phyloP scores from a whole-genome alignment of 2,329 filamentous ascomycete genomes.

The Cucurbitaria berberidis region DNA sequence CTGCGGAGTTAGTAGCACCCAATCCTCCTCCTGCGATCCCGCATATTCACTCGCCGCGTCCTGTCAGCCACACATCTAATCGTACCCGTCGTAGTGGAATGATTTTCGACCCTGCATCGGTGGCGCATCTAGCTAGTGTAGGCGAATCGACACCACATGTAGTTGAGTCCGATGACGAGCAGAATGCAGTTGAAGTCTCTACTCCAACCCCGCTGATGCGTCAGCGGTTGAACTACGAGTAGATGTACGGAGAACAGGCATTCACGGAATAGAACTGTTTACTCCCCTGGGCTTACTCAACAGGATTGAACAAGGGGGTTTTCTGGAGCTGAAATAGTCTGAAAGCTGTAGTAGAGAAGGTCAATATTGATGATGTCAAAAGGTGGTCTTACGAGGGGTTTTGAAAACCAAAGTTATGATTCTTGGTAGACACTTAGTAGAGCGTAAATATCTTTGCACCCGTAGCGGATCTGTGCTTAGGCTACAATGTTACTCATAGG shows the following conservation, averaged over 20 bases:
- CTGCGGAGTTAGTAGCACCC: neutral
- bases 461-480: neutral
- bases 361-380: no score
- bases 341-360: no score
- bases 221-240: neutral
- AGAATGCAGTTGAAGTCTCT: neutral
- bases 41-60: neutral
- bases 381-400: no score
- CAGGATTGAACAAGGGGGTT: no score
- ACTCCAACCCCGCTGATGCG: neutral
- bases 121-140: neutral
- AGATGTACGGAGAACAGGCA: neutral
- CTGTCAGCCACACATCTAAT: neutral
- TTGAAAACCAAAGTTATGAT: no score
- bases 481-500: neutral
- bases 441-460: no score
- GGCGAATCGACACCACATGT: neutral
- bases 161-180: neutral
- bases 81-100: slow-evolving; percentile 2
- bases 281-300: no score
- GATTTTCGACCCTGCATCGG: neutral
- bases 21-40: neutral
- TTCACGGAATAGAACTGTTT: no score
- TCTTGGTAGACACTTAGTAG: no score
- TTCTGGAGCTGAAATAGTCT: no score